phyloP scores from a whole-genome alignment of 805 yeast species.

The Peterozyma toletana region DNA sequence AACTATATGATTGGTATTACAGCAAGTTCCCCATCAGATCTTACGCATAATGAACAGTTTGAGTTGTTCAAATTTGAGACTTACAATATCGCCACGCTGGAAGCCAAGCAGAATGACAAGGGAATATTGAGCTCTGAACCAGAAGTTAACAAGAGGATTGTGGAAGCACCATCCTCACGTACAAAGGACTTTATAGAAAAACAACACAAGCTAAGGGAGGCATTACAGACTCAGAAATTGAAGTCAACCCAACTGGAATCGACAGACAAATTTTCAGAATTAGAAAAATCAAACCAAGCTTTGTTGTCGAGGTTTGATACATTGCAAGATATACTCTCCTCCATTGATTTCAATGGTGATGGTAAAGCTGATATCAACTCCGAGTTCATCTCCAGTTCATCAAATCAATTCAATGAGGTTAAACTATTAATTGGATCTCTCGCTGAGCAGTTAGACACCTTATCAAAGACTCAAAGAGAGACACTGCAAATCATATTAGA shows the following conservation, averaged over 20 bases:
- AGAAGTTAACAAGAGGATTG: conserved; percentile 33
- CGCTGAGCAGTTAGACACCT: not conserved
- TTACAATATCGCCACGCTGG: conserved; percentile 45
- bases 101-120: conserved; percentile 49
- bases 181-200: conserved; percentile 10
- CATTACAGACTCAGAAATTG: not conserved
- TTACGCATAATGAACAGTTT: conserved; percentile 42
- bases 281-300: conserved; percentile 2
- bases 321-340: not conserved
- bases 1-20: conserved; percentile 46
- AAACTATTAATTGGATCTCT: not conserved
- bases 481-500: conserved; percentile 21
- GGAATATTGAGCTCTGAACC: conserved; percentile 38
- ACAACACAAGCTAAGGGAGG: conserved; percentile 13
- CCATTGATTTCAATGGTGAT: not conserved
- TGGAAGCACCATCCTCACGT: conserved; percentile 9
- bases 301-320: conserved; percentile 6
- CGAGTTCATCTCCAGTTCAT: not conserved
- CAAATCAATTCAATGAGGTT: not conserved
- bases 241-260: not conserved
- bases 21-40: conserved; percentile 33
- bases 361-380: not conserved
- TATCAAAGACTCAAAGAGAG: conserved; percentile 2
- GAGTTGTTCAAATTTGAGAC: conserved; percentile 57
- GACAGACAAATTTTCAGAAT: not conserved